A percentile compares a stretch with the other conserved stretches of the same genome.
Evolutionary conservation across 192 early-diverging fungal genomes (phyloP).

Genomic region (Phlyctochytrium arcticum): DNA sequence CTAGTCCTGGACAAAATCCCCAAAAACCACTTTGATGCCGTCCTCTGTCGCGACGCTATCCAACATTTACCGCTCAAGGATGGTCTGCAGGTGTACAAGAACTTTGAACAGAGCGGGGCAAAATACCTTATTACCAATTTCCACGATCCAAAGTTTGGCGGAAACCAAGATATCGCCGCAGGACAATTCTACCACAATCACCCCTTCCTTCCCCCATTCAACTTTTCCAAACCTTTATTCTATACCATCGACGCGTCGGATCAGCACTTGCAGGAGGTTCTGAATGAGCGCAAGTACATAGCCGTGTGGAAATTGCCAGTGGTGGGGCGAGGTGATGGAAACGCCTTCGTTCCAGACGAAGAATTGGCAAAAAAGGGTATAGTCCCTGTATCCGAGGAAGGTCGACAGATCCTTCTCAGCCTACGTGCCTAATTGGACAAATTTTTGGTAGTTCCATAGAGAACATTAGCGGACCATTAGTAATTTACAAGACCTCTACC

Average conservation of each 20-base stretch:
- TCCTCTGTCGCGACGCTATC: constrained; percentile 25
- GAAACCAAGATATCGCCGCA: constrained; percentile 7
- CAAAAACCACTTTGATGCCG: not conserved
- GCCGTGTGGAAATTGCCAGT: constrained; percentile 4
- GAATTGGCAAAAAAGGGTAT: not conserved
- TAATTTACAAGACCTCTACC: no score
- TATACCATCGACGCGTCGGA: constrained; percentile 1
- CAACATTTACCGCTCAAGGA: constrained; percentile 24
- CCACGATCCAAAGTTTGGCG: constrained; percentile 7
- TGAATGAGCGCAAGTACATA: not conserved
- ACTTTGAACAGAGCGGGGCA: constrained; percentile 20
- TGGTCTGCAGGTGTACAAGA: constrained; percentile 14
- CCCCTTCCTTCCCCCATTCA: constrained; percentile 21
- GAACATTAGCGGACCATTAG: no score
- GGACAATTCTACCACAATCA: constrained; percentile 11
- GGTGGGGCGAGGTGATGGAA: not conserved
- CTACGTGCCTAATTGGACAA: no score
- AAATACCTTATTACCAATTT: constrained; percentile 28
- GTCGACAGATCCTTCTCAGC: not conserved
- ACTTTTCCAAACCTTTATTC: constrained; percentile 27
- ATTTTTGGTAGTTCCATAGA: no score
- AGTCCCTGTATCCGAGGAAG: not conserved
- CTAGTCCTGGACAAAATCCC: constrained; percentile 4
- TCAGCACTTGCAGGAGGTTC: not conserved
- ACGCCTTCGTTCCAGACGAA: not conserved